These are phyloP conservation scores for Huntiella decipiens DNA, from an alignment of 2,329 filamentous ascomycete species.

Conservation along the genomic window DNA sequence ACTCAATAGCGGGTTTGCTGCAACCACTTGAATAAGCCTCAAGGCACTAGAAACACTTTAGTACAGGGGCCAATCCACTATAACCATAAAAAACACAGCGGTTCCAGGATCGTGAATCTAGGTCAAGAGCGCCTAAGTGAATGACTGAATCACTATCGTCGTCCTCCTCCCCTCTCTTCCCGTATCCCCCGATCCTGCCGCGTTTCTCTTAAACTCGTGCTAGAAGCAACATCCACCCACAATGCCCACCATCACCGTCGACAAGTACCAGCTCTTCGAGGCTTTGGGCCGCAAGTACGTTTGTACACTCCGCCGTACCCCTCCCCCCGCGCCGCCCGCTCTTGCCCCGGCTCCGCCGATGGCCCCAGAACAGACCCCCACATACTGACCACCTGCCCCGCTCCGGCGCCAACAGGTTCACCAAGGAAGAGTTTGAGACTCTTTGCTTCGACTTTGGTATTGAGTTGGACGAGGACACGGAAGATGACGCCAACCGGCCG, in stretches of 20 bases:
- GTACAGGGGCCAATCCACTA: neutral
- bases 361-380: neutral
- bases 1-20: neutral
- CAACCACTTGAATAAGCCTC: constrained; percentile 2
- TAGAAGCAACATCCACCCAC: constrained; percentile 15
- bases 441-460: constrained; percentile 98
- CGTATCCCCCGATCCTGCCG: neutral
- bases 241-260: constrained; percentile 93
- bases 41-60: constrained; percentile 7
- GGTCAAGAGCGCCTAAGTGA: too few relatives aligned
- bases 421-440: constrained; percentile 87
- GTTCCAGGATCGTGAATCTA: too few relatives aligned
- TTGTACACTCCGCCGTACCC: constrained; percentile 2
- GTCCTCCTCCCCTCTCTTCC: neutral
- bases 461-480: constrained; percentile 91
- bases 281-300: constrained; percentile 68
- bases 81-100: too few relatives aligned
- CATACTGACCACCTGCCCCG: constrained; percentile 7
- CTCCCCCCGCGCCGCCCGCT: neutral
- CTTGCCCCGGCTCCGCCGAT: neutral
- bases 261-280: constrained; percentile 91
- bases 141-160: neutral
- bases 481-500: constrained; percentile 47
- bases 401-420: constrained; percentile 39
- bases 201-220: neutral